Evolutionary conservation across 768 basidiomycete genomes (phyloP).

Genomic region (Sutorius australiensis): DNA sequence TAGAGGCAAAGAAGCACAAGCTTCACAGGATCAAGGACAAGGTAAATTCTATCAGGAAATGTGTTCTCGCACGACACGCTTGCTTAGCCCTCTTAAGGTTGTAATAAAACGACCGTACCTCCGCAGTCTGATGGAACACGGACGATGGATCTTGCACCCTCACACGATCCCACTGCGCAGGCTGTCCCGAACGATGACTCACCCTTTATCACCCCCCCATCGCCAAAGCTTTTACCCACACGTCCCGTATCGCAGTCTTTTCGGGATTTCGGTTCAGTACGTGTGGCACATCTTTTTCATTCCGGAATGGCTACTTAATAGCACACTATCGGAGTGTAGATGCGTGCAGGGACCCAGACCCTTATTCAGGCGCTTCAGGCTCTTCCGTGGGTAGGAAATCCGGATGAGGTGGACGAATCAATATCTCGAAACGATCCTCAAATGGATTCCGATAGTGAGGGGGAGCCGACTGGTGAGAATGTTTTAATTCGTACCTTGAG

Average conservation of each 20-base stretch:
- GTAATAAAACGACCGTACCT: constrained; percentile 11
- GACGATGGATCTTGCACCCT: neutral
- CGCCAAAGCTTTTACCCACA: constrained; percentile 47
- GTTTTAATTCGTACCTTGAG: constrained; percentile 1
- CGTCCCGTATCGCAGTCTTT: constrained; percentile 52
- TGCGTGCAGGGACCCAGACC: constrained; percentile 85
- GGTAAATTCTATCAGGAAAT: constrained; percentile 31
- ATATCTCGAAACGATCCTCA: constrained; percentile 38
- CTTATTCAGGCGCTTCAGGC: constrained; percentile 87
- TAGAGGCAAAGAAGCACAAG: constrained; percentile 41
- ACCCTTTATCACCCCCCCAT: constrained; percentile 71
- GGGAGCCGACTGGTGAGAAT: constrained; percentile 44
- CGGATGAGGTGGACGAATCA: constrained; percentile 66
- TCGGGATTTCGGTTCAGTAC: constrained; percentile 67
- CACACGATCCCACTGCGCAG: constrained; percentile 6
- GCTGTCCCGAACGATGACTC: constrained; percentile 43
- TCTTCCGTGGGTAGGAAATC: constrained; percentile 69
- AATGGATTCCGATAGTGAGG: constrained; percentile 60
- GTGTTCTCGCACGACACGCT: constrained; percentile 4
- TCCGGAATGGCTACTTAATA: neutral
- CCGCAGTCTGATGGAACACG: constrained; percentile 20
- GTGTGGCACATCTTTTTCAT: constrained; percentile 24
- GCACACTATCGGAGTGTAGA: constrained; percentile 40
- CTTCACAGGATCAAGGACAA: constrained; percentile 24
- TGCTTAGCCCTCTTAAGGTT: constrained; percentile 13